Conservation (phyloP, 345 rosid species). For the Sisymbrium irio region DNA sequence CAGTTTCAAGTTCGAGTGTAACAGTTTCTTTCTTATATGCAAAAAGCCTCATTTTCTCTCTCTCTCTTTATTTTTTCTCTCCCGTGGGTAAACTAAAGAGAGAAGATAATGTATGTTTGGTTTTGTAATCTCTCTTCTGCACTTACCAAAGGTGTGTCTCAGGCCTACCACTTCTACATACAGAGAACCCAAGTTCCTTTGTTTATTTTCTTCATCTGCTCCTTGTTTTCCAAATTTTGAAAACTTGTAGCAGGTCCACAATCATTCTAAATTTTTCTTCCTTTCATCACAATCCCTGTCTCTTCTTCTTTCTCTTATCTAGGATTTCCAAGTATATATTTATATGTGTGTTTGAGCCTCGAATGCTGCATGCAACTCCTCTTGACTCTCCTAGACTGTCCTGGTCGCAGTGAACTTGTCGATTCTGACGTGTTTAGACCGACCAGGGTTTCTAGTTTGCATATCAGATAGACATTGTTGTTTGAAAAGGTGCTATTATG, state of each 20-base stretch:
- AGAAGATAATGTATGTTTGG: constrained; percentile 25
- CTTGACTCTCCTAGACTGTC: too few relatives aligned
- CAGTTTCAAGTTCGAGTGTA: constrained; percentile 17
- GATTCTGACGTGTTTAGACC: background rate
- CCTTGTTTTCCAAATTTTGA: too few relatives aligned
- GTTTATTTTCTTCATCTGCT: background rate
- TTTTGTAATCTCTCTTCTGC: constrained; percentile 14
- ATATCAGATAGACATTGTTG: background rate
- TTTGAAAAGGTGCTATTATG: background rate
- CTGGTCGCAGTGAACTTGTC: background rate
- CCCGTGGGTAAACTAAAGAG: constrained; percentile 1
- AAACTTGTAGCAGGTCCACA: too few relatives aligned
- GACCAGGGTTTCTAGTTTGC: background rate
- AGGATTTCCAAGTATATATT: background rate
- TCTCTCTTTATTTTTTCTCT: constrained; percentile 13
- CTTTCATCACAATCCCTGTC: background rate
- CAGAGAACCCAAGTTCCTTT: constrained; percentile 7
- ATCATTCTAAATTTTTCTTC: constrained; percentile 1
- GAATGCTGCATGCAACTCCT: constrained; percentile 28
- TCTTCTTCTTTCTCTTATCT: background rate
- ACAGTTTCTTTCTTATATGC: constrained; percentile 8
- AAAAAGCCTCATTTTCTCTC: constrained; percentile 8
- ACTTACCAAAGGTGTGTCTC: constrained; percentile 1
- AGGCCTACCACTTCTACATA: constrained; percentile 3
- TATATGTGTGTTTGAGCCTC: background rate